Evolutionary conservation across 176 grass and related monocot genomes (phyloP).

Genomic region (Bothriochloa decipiens): DNA sequence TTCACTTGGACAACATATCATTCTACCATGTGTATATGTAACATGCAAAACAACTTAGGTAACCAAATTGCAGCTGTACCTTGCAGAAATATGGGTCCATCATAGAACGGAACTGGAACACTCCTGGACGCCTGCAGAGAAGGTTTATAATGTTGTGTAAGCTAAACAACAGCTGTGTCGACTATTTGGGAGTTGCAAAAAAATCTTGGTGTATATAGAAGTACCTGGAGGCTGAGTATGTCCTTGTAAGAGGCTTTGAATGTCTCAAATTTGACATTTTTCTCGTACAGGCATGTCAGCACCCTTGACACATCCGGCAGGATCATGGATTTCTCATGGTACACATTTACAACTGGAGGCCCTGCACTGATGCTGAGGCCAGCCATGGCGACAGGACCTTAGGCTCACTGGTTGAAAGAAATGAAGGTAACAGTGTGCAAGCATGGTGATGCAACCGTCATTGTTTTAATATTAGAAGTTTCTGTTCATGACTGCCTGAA

Average conservation of each 20-base stretch:
- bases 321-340: slow-evolving; percentile 73
- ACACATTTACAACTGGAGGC: slow-evolving; percentile 62
- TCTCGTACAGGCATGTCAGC: slow-evolving; percentile 85
- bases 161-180: slow-evolving; percentile 13
- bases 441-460: slow-evolving; percentile 18
- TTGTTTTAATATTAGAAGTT: slow-evolving; percentile 56
- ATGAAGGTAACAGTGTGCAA: slow-evolving; percentile 29
- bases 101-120: slow-evolving; percentile 67
- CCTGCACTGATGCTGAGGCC: slow-evolving; percentile 41
- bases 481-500: slow-evolving; percentile 43
- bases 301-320: slow-evolving; percentile 83
- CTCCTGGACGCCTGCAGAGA: slow-evolving; percentile 63
- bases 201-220: slow-evolving; percentile 15
- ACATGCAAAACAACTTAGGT: not conserved
- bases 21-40: slow-evolving; percentile 13
- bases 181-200: not conserved
- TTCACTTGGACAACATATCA: not conserved
- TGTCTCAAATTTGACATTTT: slow-evolving; percentile 61
- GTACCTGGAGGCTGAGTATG: slow-evolving; percentile 85
- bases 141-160: slow-evolving; percentile 3
- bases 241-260: slow-evolving; percentile 49
- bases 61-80: slow-evolving; percentile 47
- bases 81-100: slow-evolving; percentile 58
- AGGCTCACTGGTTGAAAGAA: slow-evolving; percentile 24
- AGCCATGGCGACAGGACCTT: slow-evolving; percentile 53